Base-by-base conservation (phyloP, 2,329 filamentous ascomycete species). In the Beauveria varroae region DNA sequence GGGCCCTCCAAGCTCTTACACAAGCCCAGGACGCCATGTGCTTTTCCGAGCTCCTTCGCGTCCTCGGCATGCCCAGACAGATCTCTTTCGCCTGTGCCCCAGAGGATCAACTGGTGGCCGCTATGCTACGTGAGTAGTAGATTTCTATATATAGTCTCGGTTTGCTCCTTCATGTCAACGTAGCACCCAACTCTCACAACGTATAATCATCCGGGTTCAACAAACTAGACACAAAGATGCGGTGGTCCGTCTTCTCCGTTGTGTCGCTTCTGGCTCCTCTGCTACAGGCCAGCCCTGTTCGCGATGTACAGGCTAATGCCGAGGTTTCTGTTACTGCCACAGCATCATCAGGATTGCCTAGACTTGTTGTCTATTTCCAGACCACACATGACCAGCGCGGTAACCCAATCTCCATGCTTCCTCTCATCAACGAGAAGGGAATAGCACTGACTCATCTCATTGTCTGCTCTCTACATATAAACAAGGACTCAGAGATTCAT, bases 381-480 rank as follows among this genome's bases (percentile, higher is more conserved):
- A 80, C 78, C 1, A 81, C 79, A 3, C 79, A 81, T 53, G 74
- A 77, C 60, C 64, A 65, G 5, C 63, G 67, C 0, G 72, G 74
- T 3, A 65, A 68, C 14, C 78, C 79, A 44, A 76, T 83, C 62
- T 81, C 80, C 1, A 75, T 83, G 64, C 74, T 82, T 1, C 80
- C 80, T 0, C 70, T 81, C 26, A 68, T 82, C 57, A 73, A 72
- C 20, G 69, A 76, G 41, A 66, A 75, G 1, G 68, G 70, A 22
- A 74, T 81, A 26, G 74, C 77, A 22, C 72, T 81, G 20, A 95
- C 91, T 0, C 91, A 96, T 74, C 79, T 96, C 57, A 91, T 96
- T 64, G 74, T 96, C 49, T 90, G 89, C 1, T 91, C 91, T 0
- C 85, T 96, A 57, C 91, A 96, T 71, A 76, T 96, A 64, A 91